Conservation (phyloP, 2,329 filamentous ascomycete species). For the Podosphaera xanthii region DNA sequence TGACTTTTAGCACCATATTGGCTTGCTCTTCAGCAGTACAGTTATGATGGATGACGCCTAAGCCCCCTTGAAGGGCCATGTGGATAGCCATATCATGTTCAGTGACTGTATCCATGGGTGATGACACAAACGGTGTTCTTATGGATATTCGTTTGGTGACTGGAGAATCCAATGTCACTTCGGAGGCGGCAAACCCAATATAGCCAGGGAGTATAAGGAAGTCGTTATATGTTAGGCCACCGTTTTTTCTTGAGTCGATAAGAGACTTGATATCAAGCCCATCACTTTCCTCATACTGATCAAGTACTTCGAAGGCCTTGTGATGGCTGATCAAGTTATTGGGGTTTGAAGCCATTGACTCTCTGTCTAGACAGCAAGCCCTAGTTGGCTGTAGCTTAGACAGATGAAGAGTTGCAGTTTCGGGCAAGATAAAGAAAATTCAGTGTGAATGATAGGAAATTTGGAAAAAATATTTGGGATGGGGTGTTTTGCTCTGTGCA, state of each 20-base stretch:
- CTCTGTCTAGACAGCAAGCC: neutral
- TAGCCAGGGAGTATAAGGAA: slow-evolving; percentile 93
- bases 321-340: slow-evolving; percentile 43
- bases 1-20: slow-evolving; percentile 97
- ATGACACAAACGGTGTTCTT: slow-evolving; percentile 92
- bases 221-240: slow-evolving; percentile 95
- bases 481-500: too few relatives aligned
- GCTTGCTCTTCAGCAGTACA: slow-evolving; percentile 94
- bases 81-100: slow-evolving; percentile 99
- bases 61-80: slow-evolving; percentile 70
- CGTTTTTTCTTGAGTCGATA: slow-evolving; percentile 75
- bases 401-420: neutral
- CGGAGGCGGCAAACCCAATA: slow-evolving; percentile 88
- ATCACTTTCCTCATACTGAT: slow-evolving; percentile 61
- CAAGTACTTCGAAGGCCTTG: slow-evolving; percentile 58
- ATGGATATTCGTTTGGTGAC: slow-evolving; percentile 88
- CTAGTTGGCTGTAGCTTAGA: neutral
- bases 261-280: slow-evolving; percentile 71
- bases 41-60: slow-evolving; percentile 97
- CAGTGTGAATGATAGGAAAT: too few relatives aligned
- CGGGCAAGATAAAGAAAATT: too few relatives aligned
- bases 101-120: slow-evolving; percentile 98
- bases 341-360: neutral
- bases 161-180: slow-evolving; percentile 70
- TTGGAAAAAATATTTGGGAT: too few relatives aligned